Evolutionary conservation across 805 yeast genomes (phyloP).

Genomic region (Pichia gijzeniarum): DNA sequence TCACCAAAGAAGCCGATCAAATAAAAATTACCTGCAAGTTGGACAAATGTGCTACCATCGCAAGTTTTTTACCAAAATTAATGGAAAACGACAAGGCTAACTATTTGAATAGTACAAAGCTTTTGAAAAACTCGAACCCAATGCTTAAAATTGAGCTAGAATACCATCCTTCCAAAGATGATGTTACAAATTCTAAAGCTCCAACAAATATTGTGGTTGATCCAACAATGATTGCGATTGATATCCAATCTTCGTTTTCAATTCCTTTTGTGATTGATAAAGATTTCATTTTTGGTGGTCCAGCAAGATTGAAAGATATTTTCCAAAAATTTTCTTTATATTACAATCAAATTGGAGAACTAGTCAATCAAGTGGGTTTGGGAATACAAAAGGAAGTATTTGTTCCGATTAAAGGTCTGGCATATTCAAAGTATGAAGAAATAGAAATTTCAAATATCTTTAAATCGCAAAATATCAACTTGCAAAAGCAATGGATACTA

Average conservation of each 20-base stretch:
- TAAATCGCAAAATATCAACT: not conserved
- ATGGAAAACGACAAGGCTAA: not conserved
- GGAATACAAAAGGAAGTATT: constrained; percentile 12
- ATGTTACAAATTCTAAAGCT: not conserved
- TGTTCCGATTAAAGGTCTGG: constrained; percentile 9
- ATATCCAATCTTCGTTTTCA: constrained; percentile 13
- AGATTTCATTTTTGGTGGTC: constrained; percentile 4
- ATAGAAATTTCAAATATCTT: constrained; percentile 6
- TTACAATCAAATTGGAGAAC: constrained; percentile 3
- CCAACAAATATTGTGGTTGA: constrained; percentile 10
- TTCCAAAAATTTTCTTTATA: constrained; percentile 10
- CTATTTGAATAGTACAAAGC: not conserved
- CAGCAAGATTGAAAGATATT: not conserved
- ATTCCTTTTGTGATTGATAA: constrained; percentile 19
- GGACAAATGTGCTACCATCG: not conserved
- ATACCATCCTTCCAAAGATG: not conserved
- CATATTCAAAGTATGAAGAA: not conserved
- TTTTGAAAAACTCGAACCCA: not conserved
- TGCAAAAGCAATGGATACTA: constrained; percentile 8
- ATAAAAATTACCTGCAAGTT: constrained; percentile 1
- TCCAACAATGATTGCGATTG: constrained; percentile 13
- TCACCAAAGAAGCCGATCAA: constrained; percentile 11
- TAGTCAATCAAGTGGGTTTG: constrained; percentile 4
- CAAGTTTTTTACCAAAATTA: constrained; percentile 6
- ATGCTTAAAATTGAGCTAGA: not conserved